These are phyloP conservation scores for Yarrowia phangngaensis DNA, from an alignment of 805 yeast genomes.

Conservation along the genomic window DNA sequence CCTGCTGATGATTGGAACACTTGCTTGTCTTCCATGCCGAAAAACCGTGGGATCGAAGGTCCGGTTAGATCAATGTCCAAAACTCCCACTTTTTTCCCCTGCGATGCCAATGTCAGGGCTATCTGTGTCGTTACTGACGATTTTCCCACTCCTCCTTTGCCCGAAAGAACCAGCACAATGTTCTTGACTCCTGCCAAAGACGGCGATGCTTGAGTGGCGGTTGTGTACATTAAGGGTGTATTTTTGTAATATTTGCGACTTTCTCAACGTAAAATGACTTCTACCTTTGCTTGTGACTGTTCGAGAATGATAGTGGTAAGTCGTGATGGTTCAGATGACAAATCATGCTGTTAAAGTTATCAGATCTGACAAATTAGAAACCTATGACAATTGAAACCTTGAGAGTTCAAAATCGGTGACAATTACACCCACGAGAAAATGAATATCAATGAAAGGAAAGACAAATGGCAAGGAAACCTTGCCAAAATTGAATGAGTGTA, in stretches of 20 bases:
- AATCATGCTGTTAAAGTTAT: no score
- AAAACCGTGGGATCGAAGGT: constrained; percentile 94
- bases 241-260: not conserved
- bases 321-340: not conserved
- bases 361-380: no score
- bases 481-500: no score
- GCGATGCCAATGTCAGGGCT: constrained; percentile 69
- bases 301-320: not conserved
- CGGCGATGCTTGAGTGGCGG: constrained; percentile 27
- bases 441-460: no score
- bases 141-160: constrained; percentile 97
- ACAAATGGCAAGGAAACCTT: no score
- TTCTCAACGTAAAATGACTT: not conserved
- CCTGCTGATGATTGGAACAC: constrained; percentile 78
- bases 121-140: constrained; percentile 93
- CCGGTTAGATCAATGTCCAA: constrained; percentile 94
- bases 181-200: constrained; percentile 59
- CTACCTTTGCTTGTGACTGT: not conserved
- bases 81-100: constrained; percentile 85
- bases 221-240: constrained; percentile 15
- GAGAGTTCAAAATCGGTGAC: no score
- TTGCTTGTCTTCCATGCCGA: constrained; percentile 76
- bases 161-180: constrained; percentile 77
- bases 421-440: no score
- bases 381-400: no score